These are phyloP conservation scores for Suhomyces bokatorum DNA, from an alignment of 1,139 yeast species.

Conservation along the genomic window DNA sequence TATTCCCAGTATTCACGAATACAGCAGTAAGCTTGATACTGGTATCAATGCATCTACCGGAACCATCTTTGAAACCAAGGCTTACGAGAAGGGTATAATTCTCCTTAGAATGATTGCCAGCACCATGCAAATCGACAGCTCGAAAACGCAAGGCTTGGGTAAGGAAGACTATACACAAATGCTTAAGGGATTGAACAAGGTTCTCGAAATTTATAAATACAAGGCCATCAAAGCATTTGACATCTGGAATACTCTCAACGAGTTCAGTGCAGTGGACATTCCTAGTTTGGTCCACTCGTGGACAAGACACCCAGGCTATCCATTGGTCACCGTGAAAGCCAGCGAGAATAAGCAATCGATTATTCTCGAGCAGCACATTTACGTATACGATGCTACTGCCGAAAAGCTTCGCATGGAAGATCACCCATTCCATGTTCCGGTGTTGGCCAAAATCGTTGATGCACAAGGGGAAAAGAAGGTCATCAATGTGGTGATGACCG, in stretches of 20 bases:
- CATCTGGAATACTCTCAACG: slow-evolving; percentile 50
- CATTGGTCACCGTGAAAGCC: slow-evolving; percentile 46
- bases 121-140: slow-evolving; percentile 36
- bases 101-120: slow-evolving; percentile 57
- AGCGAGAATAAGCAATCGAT: slow-evolving; percentile 27
- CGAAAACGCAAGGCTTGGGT: slow-evolving; percentile 14
- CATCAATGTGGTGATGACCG: slow-evolving; percentile 48
- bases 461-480: slow-evolving; percentile 29
- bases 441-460: slow-evolving; percentile 41
- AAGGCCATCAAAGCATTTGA: slow-evolving; percentile 54
- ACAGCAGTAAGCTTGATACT: slow-evolving; percentile 30
- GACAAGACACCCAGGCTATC: slow-evolving; percentile 60
- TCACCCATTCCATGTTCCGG: slow-evolving; percentile 53
- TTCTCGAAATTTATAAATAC: slow-evolving; percentile 39
- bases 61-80: slow-evolving; percentile 48
- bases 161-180: slow-evolving; percentile 28
- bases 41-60: slow-evolving; percentile 43
- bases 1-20: slow-evolving; percentile 29
- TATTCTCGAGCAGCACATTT: slow-evolving; percentile 54
- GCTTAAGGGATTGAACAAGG: slow-evolving; percentile 39
- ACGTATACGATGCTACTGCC: slow-evolving; percentile 28
- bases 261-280: slow-evolving; percentile 33
- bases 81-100: slow-evolving; percentile 67
- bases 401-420: slow-evolving; percentile 40
- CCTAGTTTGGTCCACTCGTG: slow-evolving; percentile 54